phyloP scores from a whole-genome alignment of 306 rosid genomes.

The Trifolium repens region DNA sequence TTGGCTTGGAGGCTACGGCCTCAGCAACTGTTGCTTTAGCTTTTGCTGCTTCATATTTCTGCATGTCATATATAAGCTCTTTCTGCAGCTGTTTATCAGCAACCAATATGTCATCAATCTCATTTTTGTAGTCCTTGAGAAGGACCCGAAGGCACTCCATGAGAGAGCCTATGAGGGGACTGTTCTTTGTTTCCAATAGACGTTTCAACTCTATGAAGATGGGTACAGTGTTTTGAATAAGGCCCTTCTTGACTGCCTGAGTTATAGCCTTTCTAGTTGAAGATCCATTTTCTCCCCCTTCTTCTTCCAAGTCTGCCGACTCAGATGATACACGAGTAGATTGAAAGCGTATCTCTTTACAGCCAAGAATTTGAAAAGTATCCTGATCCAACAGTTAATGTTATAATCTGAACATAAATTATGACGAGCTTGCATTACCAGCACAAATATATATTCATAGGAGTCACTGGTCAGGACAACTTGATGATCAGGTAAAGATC shows the following conservation, averaged over 20 bases:
- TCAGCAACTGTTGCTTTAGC: slow-evolving; percentile 69
- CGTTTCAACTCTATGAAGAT: slow-evolving; percentile 91
- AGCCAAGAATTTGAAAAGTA: slow-evolving; percentile 74
- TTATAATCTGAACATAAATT: slow-evolving; percentile 34
- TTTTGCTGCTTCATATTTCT: slow-evolving; percentile 74
- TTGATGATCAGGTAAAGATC: slow-evolving; percentile 9
- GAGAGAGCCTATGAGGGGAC: slow-evolving; percentile 85
- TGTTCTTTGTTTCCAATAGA: slow-evolving; percentile 80
- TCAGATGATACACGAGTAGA: slow-evolving; percentile 65
- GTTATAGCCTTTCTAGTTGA: slow-evolving; percentile 76
- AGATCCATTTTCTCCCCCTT: slow-evolving; percentile 65
- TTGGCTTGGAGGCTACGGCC: slow-evolving; percentile 56
- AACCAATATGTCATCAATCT: slow-evolving; percentile 84
- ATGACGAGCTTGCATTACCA: not conserved
- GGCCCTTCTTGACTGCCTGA: slow-evolving; percentile 79
- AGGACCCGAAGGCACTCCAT: slow-evolving; percentile 91
- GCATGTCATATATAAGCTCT: slow-evolving; percentile 84
- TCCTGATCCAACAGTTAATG: slow-evolving; percentile 58
- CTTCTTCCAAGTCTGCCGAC: slow-evolving; percentile 75
- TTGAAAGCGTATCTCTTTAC: slow-evolving; percentile 85
- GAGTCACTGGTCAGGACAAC: not conserved
- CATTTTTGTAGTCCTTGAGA: slow-evolving; percentile 91
- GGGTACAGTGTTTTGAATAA: slow-evolving; percentile 85
- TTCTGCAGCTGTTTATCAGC: slow-evolving; percentile 97
- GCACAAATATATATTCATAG: not conserved